Evolutionary conservation across 2,329 filamentous ascomycete genomes (phyloP), one percentile per base, ranked within the genome.

Genomic region (Thelonectria blattea): DNA sequence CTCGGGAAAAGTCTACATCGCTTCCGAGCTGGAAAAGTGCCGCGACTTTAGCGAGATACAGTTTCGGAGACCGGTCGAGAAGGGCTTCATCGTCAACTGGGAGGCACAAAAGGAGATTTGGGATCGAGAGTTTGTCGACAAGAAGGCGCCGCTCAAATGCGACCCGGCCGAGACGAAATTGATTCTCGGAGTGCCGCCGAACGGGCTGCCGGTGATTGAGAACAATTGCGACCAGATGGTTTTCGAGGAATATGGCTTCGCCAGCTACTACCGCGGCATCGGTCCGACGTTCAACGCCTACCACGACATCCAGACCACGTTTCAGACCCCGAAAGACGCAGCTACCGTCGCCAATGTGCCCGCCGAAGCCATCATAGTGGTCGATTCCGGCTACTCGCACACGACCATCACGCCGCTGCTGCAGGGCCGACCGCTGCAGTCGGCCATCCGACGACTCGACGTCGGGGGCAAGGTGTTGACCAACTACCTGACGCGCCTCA

Each of bases 191-290:
- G 95, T 99, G 75, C 90, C 92, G 47, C 90, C 93, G 4, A 97
- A 96, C 76, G 88, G 89, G 4, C 83, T 96, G 57, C 88, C 90
- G 1, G 87, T 88, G 12, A 78, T 99, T 64, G 93, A 97, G 76
- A 86, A 89, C 41, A 95, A 97, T 74, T 93, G 92, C 68, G 95
- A 99, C 72, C 94, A 99, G 79, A 92, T 99, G 72, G 87, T 98
- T 1, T 98, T 99, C 80, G 95, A 99, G 73, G 93, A 98, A 74
- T 99, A 95, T 79, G 92, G 92, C 2, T 99, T 99, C 76, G 86
- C 89, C 11, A 90, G 91, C 66, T 96, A 96, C 77, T 90, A 90
- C 65, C 87, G 95, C 62, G 88, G 86, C 58, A 80, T 91, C 65
- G 91, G 91, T 86, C 84, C 92, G 6, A 82, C 86, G 0, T 84